Evolutionary conservation across 352 stramenopile genomes (phyloP).

Genomic region (Pythium aquatile): DNA sequence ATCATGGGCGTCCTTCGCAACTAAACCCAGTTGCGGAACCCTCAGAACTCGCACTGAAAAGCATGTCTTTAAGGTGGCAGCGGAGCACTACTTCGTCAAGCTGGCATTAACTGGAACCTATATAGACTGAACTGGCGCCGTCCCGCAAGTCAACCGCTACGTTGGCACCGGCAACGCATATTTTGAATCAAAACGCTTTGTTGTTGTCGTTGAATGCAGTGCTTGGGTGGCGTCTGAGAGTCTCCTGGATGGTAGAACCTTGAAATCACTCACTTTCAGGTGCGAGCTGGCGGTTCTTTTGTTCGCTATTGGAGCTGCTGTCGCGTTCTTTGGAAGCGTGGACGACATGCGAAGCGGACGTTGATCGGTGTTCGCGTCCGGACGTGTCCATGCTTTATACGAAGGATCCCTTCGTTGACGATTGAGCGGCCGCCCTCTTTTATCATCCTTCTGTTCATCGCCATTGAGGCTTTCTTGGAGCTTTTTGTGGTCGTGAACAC

Average conservation of each 20-base stretch:
- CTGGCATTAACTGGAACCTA: not conserved
- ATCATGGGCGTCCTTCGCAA: conserved; percentile 55
- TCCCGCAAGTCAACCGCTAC: not conserved
- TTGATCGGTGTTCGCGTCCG: not conserved
- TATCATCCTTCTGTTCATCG: too few species aligned
- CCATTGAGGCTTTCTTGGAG: too few species aligned
- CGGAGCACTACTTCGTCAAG: not conserved
- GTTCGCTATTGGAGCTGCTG: not conserved
- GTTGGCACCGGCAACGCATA: not conserved
- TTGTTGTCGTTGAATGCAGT: not conserved
- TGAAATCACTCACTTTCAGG: not conserved
- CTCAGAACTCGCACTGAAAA: too few species aligned
- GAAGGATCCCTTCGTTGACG: not conserved
- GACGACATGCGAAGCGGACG: not conserved
- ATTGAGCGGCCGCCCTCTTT: too few species aligned
- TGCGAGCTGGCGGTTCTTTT: not conserved
- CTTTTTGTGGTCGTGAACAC: not conserved
- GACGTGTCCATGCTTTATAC: not conserved
- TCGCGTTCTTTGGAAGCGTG: not conserved
- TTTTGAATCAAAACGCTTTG: not conserved
- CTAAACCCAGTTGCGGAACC: not conserved
- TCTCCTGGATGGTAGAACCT: not conserved
- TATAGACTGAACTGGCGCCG: not conserved
- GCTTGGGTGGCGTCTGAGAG: not conserved
- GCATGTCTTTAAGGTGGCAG: too few species aligned